Base-by-base conservation (phyloP, 23 red algal genomes). In the Gracilaria gracilis region DNA sequence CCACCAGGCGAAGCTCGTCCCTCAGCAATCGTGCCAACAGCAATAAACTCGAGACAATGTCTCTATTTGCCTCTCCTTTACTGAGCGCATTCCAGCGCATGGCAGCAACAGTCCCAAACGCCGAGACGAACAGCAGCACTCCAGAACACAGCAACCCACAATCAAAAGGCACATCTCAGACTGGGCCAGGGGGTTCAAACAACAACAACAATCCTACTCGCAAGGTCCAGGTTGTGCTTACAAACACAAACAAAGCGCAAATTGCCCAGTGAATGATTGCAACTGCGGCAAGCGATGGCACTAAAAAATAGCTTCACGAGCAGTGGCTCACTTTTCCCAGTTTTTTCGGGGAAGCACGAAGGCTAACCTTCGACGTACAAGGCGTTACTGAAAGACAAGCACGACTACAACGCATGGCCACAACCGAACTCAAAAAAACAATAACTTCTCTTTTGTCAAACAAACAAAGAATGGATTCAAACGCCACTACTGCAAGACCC, bases 211-310 rank as follows among this genome's bases (percentile, higher is more conserved):
- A 6, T 1, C 17, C 16, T 15, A 55, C 51, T 9, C 62, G 62
- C 2, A 34, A 32, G 6, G 6, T 15, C 62, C 62, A 67, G 32
- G 2, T 33, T 67, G 62, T 67, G 4, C 25, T 67, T 1, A 67
- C 62, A 35, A 67, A 67, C 62, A 67, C 62, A 33, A 67, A 67
- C 16, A 67, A 67, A 35, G 62, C 62, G 20, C 28, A 15, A 13
- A 35, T 67, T 19, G 62, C 62, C 2, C 9, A 67, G 17, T 67
- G 62, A 24, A 67, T 67, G 62, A 67, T 67, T 2, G 9, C 33
- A 28, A 67, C 62, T 33, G 11, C 62, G 1, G 62, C 9, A 2
- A 35, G 14, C 11, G 33, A 67, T 33, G 62, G 62, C 0, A 28
- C 27, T 33, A 29, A 67, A 17, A 67, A 1, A 67, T 67, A 1